Evolutionary conservation across 2,329 filamentous ascomycete genomes (phyloP).

Genomic region (Dactylonectria macrodidyma): DNA sequence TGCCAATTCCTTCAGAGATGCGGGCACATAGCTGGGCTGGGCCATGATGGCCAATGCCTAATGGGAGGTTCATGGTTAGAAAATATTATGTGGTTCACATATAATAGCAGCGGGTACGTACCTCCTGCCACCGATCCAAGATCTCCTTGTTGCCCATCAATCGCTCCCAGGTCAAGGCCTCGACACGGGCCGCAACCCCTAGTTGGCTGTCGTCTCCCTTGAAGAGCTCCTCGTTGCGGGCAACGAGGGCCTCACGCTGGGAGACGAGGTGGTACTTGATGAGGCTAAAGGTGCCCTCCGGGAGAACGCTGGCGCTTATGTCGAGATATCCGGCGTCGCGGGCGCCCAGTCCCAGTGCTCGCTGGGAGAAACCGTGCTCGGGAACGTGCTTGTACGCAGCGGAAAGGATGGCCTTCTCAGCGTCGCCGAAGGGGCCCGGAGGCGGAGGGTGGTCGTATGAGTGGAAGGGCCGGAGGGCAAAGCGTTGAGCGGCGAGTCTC

Average conservation of each 20-base stretch:
- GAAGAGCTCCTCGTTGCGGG: slow-evolving; percentile 58
- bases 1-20: slow-evolving; percentile 84
- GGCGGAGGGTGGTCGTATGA: slow-evolving; percentile 77
- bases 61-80: slow-evolving; percentile 26
- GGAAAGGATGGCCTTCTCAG: slow-evolving; percentile 83
- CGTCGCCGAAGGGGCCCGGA: slow-evolving; percentile 73
- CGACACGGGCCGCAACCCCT: slow-evolving; percentile 75
- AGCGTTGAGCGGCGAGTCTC: slow-evolving; percentile 32
- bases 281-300: slow-evolving; percentile 84
- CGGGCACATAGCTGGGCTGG: slow-evolving; percentile 82
- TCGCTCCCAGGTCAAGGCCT: slow-evolving; percentile 81
- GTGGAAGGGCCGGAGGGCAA: slow-evolving; percentile 69
- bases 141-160: slow-evolving; percentile 81
- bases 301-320: slow-evolving; percentile 86
- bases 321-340: slow-evolving; percentile 89
- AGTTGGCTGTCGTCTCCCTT: slow-evolving; percentile 51
- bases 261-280: slow-evolving; percentile 83
- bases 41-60: slow-evolving; percentile 93
- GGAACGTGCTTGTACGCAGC: slow-evolving; percentile 87
- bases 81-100: slow-evolving; percentile 13
- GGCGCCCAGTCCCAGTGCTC: slow-evolving; percentile 82
- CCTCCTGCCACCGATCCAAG: slow-evolving; percentile 88
- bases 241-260: slow-evolving; percentile 73
- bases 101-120: slow-evolving; percentile 56
- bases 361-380: slow-evolving; percentile 83